Percentiles rank a stretch among this genome's conserved stretches.
These are phyloP conservation scores for Citrullus amarus DNA, from an alignment of 306 rosid genomes.

Conservation along the genomic window DNA sequence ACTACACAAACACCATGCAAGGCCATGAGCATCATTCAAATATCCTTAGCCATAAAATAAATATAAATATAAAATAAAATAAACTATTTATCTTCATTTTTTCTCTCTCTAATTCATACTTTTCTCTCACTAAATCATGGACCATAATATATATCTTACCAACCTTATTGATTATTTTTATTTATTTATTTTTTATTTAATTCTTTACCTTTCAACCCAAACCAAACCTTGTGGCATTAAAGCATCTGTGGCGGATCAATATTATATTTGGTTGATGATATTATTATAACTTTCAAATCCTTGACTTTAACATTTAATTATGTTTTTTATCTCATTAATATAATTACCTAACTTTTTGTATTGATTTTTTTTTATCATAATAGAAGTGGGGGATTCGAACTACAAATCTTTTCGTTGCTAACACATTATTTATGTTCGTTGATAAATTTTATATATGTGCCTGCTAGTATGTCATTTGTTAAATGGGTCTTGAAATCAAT, in stretches of 20 bases:
- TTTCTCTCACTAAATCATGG: constrained; percentile 6
- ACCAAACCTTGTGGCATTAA: neutral
- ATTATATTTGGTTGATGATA: neutral
- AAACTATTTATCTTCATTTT: neutral
- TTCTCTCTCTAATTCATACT: neutral
- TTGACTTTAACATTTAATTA: neutral
- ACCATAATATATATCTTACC: neutral
- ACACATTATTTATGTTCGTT: too few species aligned
- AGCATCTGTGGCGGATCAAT: neutral
- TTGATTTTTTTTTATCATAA: too few species aligned
- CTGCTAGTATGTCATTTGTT: too few species aligned
- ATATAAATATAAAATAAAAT: neutral
- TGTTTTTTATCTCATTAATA: too few species aligned
- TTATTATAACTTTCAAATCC: neutral
- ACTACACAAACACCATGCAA: neutral
- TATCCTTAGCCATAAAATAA: neutral
- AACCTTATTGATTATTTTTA: neutral
- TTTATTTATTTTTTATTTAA: neutral
- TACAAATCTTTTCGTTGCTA: too few species aligned
- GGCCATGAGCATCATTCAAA: neutral
- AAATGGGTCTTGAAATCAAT: too few species aligned
- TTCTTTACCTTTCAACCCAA: neutral
- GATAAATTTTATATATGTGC: too few species aligned
- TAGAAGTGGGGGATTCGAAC: too few species aligned
- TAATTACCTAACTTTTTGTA: too few species aligned